Percentiles rank a stretch among this genome's conserved stretches.
phyloP scores from a whole-genome alignment of 345 rosid species.

The Laguncularia racemosa region DNA sequence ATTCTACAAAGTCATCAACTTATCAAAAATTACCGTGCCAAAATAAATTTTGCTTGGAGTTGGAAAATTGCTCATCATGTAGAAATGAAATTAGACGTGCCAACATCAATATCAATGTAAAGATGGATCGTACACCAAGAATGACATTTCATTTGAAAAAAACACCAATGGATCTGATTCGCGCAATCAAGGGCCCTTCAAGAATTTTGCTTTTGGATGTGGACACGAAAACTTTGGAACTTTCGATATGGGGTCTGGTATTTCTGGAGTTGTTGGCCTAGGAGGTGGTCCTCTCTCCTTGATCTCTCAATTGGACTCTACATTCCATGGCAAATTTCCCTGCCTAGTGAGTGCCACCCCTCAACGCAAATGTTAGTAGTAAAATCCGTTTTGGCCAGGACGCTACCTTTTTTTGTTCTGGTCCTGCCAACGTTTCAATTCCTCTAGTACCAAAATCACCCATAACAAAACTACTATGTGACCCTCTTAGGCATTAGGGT shows the following conservation, averaged over 20 bases:
- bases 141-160: conserved; percentile 38
- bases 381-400: conserved; percentile 38
- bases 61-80: conserved; percentile 23
- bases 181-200: conserved; percentile 15
- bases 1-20: conserved; percentile 38
- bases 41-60: conserved; percentile 19
- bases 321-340: conserved; percentile 31
- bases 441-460: conserved; percentile 28
- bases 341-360: conserved; percentile 39
- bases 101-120: conserved; percentile 39
- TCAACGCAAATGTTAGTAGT: conserved; percentile 18
- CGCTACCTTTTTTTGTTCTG: conserved; percentile 12
- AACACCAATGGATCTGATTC: conserved; percentile 17
- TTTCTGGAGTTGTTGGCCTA: conserved; percentile 57
- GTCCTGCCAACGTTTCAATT: conserved; percentile 21
- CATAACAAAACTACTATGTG: conserved; percentile 29
- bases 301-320: conserved; percentile 30
- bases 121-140: conserved; percentile 32
- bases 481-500: conserved; percentile 54
- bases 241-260: conserved; percentile 44
- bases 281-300: conserved; percentile 55
- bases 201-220: conserved; percentile 36
- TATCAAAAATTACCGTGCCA: conserved; percentile 26
- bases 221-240: conserved; percentile 38
- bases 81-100: conserved; percentile 13